Conservation (phyloP, 805 yeast genomes). For the Candida awuae region DNA sequence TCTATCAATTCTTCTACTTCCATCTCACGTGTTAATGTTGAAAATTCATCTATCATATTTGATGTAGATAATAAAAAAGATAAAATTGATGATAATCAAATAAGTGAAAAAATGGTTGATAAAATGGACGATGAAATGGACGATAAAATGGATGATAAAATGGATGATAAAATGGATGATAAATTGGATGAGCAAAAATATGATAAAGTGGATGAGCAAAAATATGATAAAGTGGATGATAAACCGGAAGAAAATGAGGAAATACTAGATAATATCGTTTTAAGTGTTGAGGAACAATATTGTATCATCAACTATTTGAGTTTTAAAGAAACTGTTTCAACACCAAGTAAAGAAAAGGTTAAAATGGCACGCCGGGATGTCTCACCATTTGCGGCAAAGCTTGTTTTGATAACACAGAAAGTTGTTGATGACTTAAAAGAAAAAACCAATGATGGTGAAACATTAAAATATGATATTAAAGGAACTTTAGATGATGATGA, state of each 20-base stretch:
- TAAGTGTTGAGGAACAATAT: not conserved
- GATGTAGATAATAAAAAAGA: too few relatives aligned
- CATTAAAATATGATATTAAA: constrained; percentile 15
- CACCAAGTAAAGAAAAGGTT: constrained; percentile 28
- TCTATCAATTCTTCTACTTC: too few relatives aligned
- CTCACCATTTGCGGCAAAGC: constrained; percentile 28
- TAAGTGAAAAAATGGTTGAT: too few relatives aligned
- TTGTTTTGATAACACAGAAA: constrained; percentile 18
- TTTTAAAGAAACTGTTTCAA: constrained; percentile 9
- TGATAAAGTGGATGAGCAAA: too few relatives aligned
- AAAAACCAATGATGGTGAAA: constrained; percentile 19
- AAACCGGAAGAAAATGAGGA: not conserved
- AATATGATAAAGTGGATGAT: too few relatives aligned
- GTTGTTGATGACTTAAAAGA: constrained; percentile 19
- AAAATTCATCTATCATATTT: too few relatives aligned
- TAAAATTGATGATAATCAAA: too few relatives aligned
- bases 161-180: too few relatives aligned
- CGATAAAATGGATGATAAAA: too few relatives aligned
- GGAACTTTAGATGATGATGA: constrained; percentile 9
- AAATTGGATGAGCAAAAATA: too few relatives aligned
- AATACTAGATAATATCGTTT: not conserved
- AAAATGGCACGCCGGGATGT: constrained; percentile 45
- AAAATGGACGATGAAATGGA: too few relatives aligned
- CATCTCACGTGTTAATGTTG: too few relatives aligned
- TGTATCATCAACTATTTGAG: constrained; percentile 5